Base-by-base conservation (phyloP, 805 yeast genomes). In the Cyberlindnera americana region DNA sequence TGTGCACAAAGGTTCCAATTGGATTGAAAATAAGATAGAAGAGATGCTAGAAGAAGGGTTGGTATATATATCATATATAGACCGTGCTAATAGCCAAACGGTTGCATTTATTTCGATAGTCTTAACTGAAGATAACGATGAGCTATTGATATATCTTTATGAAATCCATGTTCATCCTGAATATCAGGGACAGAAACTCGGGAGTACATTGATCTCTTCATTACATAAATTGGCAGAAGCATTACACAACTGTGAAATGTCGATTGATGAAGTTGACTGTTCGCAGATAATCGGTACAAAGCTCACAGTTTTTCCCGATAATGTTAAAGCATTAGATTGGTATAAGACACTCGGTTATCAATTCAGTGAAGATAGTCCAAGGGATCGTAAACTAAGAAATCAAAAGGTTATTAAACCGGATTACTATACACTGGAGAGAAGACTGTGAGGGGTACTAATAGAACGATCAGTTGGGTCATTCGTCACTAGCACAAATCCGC, bases 251-350 rank as follows among this genome's bases (percentile, higher is more conserved):
- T 37, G 40, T n/a, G 35, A 11, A 3, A 18, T 35, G 1, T 9
- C n/a, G 5, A n/a, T 44, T 3, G 27, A 28, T 2, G 45, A 35
- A 6, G 28, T 39, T 3, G 40, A 38, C 9, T n/a, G 37, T 2
- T 13, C 30, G 10, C 33, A 40, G 13, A 14, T 54, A 3, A 40
- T 30, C n/a, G 49, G 48, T 1, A 43, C 50, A 10, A 54, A 52
- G 25, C 54, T 78, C 28, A 77, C 83, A 2, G 83, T 77, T 1
- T 78, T 77, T 48, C 45, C 70, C 19, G 66, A 62, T 14, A 77
- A 78, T 47, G 17, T 23, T 6, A 50, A 43, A 3, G 81, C 79
- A 0, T 41, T 64, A 14, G 38, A 48, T 1, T 73, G 79, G 71
- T 78, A 78, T 48, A 27, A 24, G 4, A 52, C 52, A 5, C 34